These are phyloP conservation scores for Cladosporium sp. DNA, from an alignment of 2,329 filamentous ascomycete species.

Conservation along the genomic window DNA sequence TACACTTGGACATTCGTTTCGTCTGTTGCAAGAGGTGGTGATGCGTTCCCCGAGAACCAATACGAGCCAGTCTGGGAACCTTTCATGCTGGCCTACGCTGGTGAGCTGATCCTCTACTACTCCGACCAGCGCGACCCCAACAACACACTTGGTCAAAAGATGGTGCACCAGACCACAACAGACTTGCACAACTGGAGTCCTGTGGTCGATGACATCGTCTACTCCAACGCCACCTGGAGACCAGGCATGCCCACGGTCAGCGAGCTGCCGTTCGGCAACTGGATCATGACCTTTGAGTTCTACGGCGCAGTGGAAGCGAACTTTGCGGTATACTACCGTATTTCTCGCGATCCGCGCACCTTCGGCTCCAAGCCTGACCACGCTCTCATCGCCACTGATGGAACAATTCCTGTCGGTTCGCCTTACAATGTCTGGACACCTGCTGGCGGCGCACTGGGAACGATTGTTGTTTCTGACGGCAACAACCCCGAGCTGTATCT, in stretches of 20 bases:
- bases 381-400: constrained; percentile 47
- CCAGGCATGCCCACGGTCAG: constrained; percentile 67
- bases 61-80: constrained; percentile 73
- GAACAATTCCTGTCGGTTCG: constrained; percentile 47
- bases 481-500: constrained; percentile 47
- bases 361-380: constrained; percentile 46
- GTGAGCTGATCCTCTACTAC: constrained; percentile 66
- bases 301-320: constrained; percentile 48
- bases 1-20: constrained; percentile 66
- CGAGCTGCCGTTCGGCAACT: constrained; percentile 59
- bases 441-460: constrained; percentile 49
- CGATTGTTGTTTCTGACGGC: constrained; percentile 50
- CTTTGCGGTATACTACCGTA: constrained; percentile 57
- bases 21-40: constrained; percentile 63
- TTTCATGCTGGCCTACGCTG: constrained; percentile 60
- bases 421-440: constrained; percentile 57
- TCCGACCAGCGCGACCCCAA: constrained; percentile 67
- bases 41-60: constrained; percentile 62
- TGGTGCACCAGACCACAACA: constrained; percentile 62
- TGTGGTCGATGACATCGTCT: constrained; percentile 63
- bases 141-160: constrained; percentile 62
- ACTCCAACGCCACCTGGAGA: constrained; percentile 61
- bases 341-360: constrained; percentile 48
- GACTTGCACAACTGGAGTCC: constrained; percentile 62
- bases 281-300: constrained; percentile 66